Conservation (phyloP, 805 yeast species). For the Ogataea nakhonphanomensis region DNA sequence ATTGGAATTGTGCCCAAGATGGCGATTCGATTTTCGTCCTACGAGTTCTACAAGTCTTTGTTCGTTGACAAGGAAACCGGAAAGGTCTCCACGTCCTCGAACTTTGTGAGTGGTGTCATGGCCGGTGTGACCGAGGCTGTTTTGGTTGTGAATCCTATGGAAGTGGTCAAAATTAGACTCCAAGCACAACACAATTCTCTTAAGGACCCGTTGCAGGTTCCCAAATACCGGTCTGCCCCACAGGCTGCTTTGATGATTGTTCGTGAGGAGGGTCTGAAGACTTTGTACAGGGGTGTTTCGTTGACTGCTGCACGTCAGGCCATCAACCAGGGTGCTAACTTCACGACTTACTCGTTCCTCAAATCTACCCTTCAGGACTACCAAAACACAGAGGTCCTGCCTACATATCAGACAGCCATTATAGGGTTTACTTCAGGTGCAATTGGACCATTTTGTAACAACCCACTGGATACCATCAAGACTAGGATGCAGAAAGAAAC, state of each 20-base stretch:
- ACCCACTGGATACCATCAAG: conserved; percentile 95
- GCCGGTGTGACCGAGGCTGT: conserved; percentile 98
- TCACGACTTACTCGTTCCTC: conserved; percentile 87
- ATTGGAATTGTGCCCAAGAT: conserved; percentile 97
- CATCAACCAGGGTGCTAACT: conserved; percentile 96
- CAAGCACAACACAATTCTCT: conserved; percentile 95
- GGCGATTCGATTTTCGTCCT: conserved; percentile 95
- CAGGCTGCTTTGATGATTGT: conserved; percentile 83
- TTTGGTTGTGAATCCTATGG: conserved; percentile 93
- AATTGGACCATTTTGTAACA: conserved; percentile 94
- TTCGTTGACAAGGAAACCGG: conserved; percentile 61
- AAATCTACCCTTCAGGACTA: conserved; percentile 65
- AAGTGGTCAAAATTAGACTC: conserved; percentile 91
- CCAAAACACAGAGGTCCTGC: conserved; percentile 58
- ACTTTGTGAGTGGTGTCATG: conserved; percentile 91
- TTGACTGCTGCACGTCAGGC: conserved; percentile 98
- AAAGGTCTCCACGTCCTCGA: conserved; percentile 64
- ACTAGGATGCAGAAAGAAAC: conserved; percentile 93
- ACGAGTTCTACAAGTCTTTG: conserved; percentile 77
- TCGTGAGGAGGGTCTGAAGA: conserved; percentile 85
- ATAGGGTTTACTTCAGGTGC: conserved; percentile 95
- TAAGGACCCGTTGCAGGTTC: conserved; percentile 71
- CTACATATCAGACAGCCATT: conserved; percentile 90
- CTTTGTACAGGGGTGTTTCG: conserved; percentile 90
- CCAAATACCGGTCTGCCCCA: conserved; percentile 88